Evolutionary conservation across 257 asterid species (phyloP).

Genomic region (Agastache rugosa): DNA sequence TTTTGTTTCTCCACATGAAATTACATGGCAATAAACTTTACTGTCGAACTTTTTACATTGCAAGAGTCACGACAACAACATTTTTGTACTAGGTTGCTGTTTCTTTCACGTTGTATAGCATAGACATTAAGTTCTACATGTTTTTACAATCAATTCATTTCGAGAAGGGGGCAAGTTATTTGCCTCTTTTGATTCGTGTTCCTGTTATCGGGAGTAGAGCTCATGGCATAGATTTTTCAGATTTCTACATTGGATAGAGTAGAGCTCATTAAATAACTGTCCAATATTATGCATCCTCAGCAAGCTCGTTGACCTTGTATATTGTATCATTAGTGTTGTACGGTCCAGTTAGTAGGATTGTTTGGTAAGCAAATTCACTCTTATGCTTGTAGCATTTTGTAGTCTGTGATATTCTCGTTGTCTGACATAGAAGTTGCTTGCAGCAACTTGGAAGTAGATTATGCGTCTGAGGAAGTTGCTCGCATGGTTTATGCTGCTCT

Average conservation of each 20-base stretch:
- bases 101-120: neutral
- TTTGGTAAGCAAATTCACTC: neutral
- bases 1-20: neutral
- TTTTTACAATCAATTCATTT: neutral
- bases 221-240: neutral
- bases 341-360: neutral
- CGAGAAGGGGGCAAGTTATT: neutral
- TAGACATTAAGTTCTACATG: neutral
- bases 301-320: neutral
- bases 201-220: neutral
- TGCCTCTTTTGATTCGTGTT: slow-evolving; percentile 4
- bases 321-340: neutral
- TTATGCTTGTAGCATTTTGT: neutral
- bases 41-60: neutral
- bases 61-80: too few species aligned
- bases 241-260: neutral
- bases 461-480: slow-evolving; percentile 67
- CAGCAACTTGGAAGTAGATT: slow-evolving; percentile 88
- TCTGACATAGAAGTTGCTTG: slow-evolving; percentile 30
- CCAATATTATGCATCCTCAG: neutral
- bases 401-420: neutral
- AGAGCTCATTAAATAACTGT: neutral
- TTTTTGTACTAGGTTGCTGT: neutral
- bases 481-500: slow-evolving; percentile 67
- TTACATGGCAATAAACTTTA: neutral